Percentiles rank a stretch among this genome's conserved stretches.
phyloP scores from a whole-genome alignment of 805 yeast species.

The Saccharomycopsis javanensis region DNA sequence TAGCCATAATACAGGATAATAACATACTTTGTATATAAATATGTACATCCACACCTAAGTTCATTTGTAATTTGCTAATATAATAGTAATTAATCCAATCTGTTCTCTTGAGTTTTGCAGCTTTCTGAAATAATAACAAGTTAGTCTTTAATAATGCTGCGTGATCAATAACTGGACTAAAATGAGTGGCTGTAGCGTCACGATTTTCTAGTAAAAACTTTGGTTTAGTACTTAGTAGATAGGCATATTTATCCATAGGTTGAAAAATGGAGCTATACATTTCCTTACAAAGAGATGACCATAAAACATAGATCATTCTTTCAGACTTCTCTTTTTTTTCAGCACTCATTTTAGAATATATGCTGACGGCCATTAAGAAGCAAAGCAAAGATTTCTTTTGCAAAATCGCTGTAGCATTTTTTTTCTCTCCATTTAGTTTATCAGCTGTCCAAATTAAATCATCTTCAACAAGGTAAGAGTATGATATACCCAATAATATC shows the following conservation, averaged over 20 bases:
- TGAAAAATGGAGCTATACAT: conserved; percentile 43
- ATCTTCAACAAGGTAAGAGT: conserved; percentile 71
- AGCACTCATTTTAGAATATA: conserved; percentile 24
- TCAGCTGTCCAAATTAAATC: conserved; percentile 91
- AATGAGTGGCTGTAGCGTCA: conserved; percentile 23
- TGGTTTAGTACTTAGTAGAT: conserved; percentile 33
- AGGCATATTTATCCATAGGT: conserved; percentile 59
- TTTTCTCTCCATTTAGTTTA: conserved; percentile 58
- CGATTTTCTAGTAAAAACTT: conserved; percentile 23
- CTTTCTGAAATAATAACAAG: conserved; percentile 36
- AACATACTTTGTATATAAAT: conserved; percentile 34
- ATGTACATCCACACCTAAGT: conserved; percentile 31
- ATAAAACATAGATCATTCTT: conserved; percentile 34
- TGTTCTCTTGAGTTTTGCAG: conserved; percentile 30
- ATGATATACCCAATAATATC: conserved; percentile 75
- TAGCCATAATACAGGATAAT: conserved; percentile 37
- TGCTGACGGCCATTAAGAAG: conserved; percentile 61
- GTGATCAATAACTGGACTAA: conserved; percentile 21
- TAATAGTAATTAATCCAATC: conserved; percentile 56
- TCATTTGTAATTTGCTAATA: conserved; percentile 47
- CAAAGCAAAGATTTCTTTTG: conserved; percentile 68
- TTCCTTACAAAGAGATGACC: conserved; percentile 48
- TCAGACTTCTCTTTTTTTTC: conserved; percentile 22
- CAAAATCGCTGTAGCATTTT: conserved; percentile 45
- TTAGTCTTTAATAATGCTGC: conserved; percentile 31